Percentiles rank a stretch among this genome's conserved stretches.
phyloP scores from a whole-genome alignment of 495 filamentous ascomycete species.

The Lophiotrema nucula region DNA sequence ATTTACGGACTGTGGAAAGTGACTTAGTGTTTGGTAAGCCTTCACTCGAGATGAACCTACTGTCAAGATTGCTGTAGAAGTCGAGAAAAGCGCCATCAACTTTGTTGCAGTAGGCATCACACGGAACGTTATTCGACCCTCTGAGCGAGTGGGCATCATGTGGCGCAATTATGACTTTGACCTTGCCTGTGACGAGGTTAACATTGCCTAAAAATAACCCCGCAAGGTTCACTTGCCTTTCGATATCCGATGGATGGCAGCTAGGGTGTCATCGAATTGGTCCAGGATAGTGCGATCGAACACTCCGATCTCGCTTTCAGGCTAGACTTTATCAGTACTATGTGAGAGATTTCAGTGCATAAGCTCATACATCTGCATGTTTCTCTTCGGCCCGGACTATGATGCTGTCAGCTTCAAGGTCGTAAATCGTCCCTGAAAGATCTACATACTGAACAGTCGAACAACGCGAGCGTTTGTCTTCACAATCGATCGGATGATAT shows the following conservation, averaged over 20 bases:
- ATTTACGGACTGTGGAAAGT: slow-evolving; percentile 13
- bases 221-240: slow-evolving; percentile 16
- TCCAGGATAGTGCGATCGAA: slow-evolving; percentile 30
- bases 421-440: neutral
- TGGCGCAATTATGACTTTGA: slow-evolving; percentile 34
- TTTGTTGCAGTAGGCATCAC: slow-evolving; percentile 31
- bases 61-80: slow-evolving; percentile 27
- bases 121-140: slow-evolving; percentile 19
- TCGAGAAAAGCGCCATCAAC: slow-evolving; percentile 25
- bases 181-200: slow-evolving; percentile 14
- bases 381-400: slow-evolving; percentile 11
- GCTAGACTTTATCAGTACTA: slow-evolving; percentile 9
- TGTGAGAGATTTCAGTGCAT: neutral
- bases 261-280: slow-evolving; percentile 25
- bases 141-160: slow-evolving; percentile 31
- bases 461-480: slow-evolving; percentile 24
- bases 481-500: slow-evolving; percentile 23
- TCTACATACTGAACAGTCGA: slow-evolving; percentile 28
- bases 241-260: slow-evolving; percentile 27
- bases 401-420: neutral
- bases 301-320: slow-evolving; percentile 19
- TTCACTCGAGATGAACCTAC: neutral
- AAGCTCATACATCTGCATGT: slow-evolving; percentile 22
- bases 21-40: neutral
- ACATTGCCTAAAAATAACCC: neutral